phyloP scores from a whole-genome alignment of 2,329 filamentous ascomycete species.

The Teratosphaeria pseudoeucalypti region DNA sequence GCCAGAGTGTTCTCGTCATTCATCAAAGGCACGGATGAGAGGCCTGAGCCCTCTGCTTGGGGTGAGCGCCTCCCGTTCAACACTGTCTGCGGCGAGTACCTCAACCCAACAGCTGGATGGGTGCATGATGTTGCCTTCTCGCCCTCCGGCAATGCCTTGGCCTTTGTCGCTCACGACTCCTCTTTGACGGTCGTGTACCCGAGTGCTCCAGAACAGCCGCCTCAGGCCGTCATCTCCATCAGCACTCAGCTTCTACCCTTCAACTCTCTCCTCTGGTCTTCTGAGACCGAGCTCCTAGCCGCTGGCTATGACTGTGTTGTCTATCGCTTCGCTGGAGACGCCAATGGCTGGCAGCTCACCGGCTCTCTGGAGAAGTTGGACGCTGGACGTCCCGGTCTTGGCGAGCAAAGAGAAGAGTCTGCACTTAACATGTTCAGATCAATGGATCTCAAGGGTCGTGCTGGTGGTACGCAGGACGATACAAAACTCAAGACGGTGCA shows the following conservation, averaged over 20 bases:
- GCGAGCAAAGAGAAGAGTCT: conserved; percentile 68
- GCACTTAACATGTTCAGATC: conserved; percentile 97
- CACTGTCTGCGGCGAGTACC: conserved; percentile 90
- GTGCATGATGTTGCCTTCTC: conserved; percentile 90
- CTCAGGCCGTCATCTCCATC: conserved; percentile 79
- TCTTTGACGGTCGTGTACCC: conserved; percentile 96
- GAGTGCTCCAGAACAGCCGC: conserved; percentile 78
- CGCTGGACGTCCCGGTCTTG: conserved; percentile 16
- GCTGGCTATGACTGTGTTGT: conserved; percentile 85
- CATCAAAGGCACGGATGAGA: conserved; percentile 84
- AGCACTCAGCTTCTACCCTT: conserved; percentile 86
- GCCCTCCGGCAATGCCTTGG: conserved; percentile 82
- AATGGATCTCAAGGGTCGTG: conserved; percentile 96
- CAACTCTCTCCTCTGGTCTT: conserved; percentile 84
- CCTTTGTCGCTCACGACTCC: conserved; percentile 90
- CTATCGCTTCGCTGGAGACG: conserved; percentile 73
- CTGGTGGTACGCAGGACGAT: conserved; percentile 56
- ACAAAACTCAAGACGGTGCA: conserved; percentile 91
- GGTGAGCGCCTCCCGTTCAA: conserved; percentile 95
- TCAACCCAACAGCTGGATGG: conserved; percentile 96
- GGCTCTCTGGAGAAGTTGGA: conserved; percentile 65
- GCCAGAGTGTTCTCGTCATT: conserved; percentile 90
- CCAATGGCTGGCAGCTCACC: conserved; percentile 68
- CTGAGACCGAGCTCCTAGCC: conserved; percentile 85
- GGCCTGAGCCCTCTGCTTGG: conserved; percentile 81